Percentiles rank a stretch among this genome's conserved stretches.
Evolutionary conservation across 2,329 filamentous ascomycete genomes (phyloP).

Genomic region (Rutstroemia sydowiana): DNA sequence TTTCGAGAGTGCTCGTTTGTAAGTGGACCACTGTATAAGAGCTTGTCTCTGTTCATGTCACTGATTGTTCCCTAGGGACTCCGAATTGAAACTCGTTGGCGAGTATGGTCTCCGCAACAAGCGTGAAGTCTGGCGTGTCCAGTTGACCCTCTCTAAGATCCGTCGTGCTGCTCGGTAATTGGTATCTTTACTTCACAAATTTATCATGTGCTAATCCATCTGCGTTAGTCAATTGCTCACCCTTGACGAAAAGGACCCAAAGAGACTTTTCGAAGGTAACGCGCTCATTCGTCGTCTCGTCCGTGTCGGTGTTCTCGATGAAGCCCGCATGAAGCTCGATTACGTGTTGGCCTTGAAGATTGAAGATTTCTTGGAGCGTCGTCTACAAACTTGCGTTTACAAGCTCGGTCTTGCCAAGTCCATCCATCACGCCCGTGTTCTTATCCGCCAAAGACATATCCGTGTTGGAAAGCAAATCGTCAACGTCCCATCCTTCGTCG

Average conservation of each 20-base stretch:
- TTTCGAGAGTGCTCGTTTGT: constrained; percentile 99
- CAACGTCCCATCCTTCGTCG: constrained; percentile 99
- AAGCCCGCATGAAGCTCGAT: constrained; percentile 99
- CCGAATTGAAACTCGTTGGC: constrained; percentile 98
- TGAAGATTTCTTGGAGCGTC: constrained; percentile 99
- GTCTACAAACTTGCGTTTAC: constrained; percentile 99
- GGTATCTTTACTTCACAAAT: background rate
- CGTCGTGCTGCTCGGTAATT: constrained; percentile 98
- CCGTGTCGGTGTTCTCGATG: constrained; percentile 98
- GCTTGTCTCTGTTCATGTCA: constrained; percentile 98
- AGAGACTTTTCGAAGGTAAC: constrained; percentile 99
- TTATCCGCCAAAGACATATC: constrained; percentile 99
- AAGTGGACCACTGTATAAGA: constrained; percentile 98
- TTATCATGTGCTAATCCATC: constrained; percentile 11
- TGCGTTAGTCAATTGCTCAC: constrained; percentile 98
- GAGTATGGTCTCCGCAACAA: constrained; percentile 99
- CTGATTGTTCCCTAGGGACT: constrained; percentile 77
- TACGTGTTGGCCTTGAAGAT: constrained; percentile 99
- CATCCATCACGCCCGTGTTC: constrained; percentile 99
- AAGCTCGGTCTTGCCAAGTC: constrained; percentile 99
- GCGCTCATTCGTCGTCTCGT: constrained; percentile 99
- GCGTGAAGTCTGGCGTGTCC: constrained; percentile 99
- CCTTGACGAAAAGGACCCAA: constrained; percentile 99
- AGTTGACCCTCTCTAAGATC: constrained; percentile 99
- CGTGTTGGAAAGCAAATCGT: constrained; percentile 99